Conservation (phyloP, 768 basidiomycete species). For the Pleurotus cornucopiae region DNA sequence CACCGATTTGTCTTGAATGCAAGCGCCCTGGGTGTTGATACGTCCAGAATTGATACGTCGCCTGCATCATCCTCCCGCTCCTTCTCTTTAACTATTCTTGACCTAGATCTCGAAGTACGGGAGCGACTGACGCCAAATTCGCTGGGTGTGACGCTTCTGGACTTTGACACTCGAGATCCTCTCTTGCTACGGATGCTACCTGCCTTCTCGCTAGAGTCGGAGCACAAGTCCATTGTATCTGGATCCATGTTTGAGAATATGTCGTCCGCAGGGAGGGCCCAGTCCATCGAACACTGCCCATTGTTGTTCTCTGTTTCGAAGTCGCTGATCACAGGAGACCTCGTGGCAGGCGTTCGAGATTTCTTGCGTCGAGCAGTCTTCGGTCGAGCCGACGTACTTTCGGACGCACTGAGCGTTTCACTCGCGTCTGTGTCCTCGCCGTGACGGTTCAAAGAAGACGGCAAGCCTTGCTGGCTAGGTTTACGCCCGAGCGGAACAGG, state of each 20-base stretch:
- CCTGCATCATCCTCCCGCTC: no score
- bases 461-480: background rate
- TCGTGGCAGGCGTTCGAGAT: background rate
- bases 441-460: background rate
- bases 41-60: no score
- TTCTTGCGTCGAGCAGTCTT: background rate
- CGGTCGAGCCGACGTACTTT: background rate
- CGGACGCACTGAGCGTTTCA: background rate
- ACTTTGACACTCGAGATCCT: no score
- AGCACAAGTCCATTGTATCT: background rate
- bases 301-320: background rate
- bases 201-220: background rate
- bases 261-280: background rate
- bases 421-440: background rate
- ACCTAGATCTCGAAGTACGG: no score
- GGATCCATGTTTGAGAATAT: no score
- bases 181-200: background rate
- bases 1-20: background rate
- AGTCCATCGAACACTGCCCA: background rate
- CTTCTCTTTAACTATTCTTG: no score
- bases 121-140: no score
- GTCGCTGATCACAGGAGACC: background rate
- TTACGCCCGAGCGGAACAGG: constrained; percentile 16
- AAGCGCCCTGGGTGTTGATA: no score
- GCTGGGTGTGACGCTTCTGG: no score